Evolutionary conservation across 1,139 yeast genomes (phyloP).

Genomic region (Suhomyces bribrorum): DNA sequence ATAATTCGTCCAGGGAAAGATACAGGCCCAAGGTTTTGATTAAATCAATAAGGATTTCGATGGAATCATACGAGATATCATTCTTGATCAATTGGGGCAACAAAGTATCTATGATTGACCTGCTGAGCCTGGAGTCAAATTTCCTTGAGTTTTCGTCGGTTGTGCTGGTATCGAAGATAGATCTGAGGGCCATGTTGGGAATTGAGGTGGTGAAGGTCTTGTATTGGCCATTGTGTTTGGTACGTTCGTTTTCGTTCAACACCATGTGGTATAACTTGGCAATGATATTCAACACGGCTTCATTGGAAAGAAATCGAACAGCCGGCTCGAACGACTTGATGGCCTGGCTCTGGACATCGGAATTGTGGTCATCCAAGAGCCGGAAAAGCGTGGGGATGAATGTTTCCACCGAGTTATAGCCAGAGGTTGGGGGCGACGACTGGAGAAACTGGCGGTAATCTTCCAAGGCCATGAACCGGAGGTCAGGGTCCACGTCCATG

Average conservation of each 20-base stretch:
- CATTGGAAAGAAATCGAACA: slow-evolving; percentile 30
- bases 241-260: slow-evolving; percentile 24
- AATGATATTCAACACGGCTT: slow-evolving; percentile 27
- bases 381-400: slow-evolving; percentile 54
- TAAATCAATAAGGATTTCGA: slow-evolving; percentile 65
- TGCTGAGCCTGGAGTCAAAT: slow-evolving; percentile 18
- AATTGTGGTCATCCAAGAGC: slow-evolving; percentile 61
- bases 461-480: slow-evolving; percentile 83
- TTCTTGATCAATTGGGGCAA: slow-evolving; percentile 17
- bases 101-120: slow-evolving; percentile 21
- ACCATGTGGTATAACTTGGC: slow-evolving; percentile 27
- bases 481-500: slow-evolving; percentile 75
- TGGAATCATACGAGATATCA: slow-evolving; percentile 53
- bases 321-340: slow-evolving; percentile 56
- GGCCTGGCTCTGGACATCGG: slow-evolving; percentile 82
- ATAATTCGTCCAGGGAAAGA: slow-evolving; percentile 44
- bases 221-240: slow-evolving; percentile 26
- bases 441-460: slow-evolving; percentile 59
- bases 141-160: slow-evolving; percentile 1
- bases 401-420: slow-evolving; percentile 28
- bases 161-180: slow-evolving; percentile 29
- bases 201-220: slow-evolving; percentile 59
- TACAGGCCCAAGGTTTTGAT: slow-evolving; percentile 55
- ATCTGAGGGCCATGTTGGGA: slow-evolving; percentile 69
- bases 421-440: slow-evolving; percentile 5